phyloP scores from a whole-genome alignment of 2,329 filamentous ascomycete species.

The Pseudocercospora eumusae region DNA sequence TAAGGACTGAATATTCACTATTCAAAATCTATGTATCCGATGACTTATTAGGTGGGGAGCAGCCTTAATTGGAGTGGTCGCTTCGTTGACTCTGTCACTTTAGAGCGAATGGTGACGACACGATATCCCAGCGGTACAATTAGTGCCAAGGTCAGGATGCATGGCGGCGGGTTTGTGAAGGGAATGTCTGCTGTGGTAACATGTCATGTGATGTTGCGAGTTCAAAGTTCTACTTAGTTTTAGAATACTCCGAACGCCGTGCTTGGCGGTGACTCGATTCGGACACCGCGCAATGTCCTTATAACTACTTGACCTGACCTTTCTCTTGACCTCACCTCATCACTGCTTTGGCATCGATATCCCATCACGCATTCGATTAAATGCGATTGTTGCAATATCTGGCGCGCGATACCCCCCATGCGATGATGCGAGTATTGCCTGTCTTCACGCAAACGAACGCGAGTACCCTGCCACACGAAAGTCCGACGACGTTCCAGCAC shows the following conservation, averaged over 20 bases:
- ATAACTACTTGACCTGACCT: background rate
- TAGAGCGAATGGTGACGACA: conserved; percentile 28
- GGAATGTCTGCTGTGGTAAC: conserved; percentile 31
- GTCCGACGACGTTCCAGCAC: too few species aligned
- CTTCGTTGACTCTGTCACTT: conserved; percentile 9
- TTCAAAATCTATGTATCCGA: too few species aligned
- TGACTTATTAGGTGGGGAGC: background rate
- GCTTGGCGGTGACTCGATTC: background rate
- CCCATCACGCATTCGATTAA: background rate
- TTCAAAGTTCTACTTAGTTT: too few species aligned
- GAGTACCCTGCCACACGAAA: background rate
- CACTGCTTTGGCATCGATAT: background rate
- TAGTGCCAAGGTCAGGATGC: conserved; percentile 32
- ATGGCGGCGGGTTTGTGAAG: conserved; percentile 28
- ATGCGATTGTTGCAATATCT: background rate
- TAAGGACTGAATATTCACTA: too few species aligned
- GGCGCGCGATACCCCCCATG: background rate
- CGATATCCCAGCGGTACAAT: conserved; percentile 36
- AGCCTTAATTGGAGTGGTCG: background rate
- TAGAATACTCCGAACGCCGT: background rate
- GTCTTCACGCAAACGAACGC: background rate
- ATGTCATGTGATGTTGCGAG: too few species aligned
- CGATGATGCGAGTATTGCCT: background rate
- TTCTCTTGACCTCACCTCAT: background rate
- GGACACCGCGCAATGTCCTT: background rate